Evolutionary conservation across 352 stramenopile species (phyloP).

Genomic region (Phytophthora tentaculata): DNA sequence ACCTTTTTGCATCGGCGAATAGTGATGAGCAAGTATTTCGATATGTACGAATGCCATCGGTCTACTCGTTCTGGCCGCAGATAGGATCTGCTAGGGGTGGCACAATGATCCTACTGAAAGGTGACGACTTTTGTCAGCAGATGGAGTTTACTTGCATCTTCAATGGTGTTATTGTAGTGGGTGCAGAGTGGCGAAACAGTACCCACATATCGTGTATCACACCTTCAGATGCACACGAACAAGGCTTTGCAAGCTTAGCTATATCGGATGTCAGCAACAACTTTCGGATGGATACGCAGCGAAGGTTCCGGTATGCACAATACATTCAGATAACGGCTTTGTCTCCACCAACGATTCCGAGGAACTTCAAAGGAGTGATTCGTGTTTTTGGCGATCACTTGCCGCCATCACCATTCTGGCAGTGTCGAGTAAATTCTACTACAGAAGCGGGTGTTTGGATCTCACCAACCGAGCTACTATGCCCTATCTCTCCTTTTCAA

Average conservation of each 20-base stretch:
- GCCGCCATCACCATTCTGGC: conserved; percentile 26
- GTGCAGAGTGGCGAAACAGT: conserved; percentile 33
- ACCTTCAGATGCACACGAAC: conserved; percentile 13
- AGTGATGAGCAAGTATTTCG: conserved; percentile 23
- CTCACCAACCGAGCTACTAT: conserved; percentile 40
- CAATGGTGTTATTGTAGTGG: conserved; percentile 9
- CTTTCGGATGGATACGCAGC: conserved; percentile 32
- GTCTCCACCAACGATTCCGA: conserved; percentile 30
- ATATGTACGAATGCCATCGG: conserved; percentile 28
- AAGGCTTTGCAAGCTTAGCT: conserved; percentile 19
- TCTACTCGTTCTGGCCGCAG: conserved; percentile 36
- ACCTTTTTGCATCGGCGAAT: conserved; percentile 36
- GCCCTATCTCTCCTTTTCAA: conserved; percentile 15
- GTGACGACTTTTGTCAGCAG: conserved; percentile 33
- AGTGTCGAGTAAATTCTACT: conserved; percentile 31
- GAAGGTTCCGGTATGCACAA: conserved; percentile 41
- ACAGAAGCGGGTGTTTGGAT: conserved; percentile 24
- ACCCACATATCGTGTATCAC: conserved; percentile 37
- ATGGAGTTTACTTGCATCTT: conserved; percentile 46
- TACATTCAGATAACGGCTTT: conserved; percentile 26
- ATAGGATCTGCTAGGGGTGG: conserved; percentile 41
- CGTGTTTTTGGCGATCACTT: conserved; percentile 36
- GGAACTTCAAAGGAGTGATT: conserved; percentile 46
- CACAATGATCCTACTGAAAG: conserved; percentile 40
- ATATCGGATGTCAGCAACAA: conserved; percentile 29